phyloP scores from a whole-genome alignment of 176 grass and related monocot species.

The Metroxylon sagu region DNA sequence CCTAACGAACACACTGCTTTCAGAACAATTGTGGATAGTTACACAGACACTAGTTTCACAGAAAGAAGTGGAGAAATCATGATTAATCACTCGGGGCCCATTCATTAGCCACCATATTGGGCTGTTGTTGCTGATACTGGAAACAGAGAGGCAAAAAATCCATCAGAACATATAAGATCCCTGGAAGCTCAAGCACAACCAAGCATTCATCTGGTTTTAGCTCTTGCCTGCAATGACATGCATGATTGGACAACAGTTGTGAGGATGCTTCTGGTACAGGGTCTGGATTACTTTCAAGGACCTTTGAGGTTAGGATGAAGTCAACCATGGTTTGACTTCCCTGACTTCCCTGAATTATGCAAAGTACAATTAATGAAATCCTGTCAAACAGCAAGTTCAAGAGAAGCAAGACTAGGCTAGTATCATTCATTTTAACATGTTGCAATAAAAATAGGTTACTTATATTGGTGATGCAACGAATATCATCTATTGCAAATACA shows the following conservation, averaged over 20 bases:
- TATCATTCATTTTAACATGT: no score
- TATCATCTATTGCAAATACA: no score
- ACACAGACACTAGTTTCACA: slow-evolving; percentile 62
- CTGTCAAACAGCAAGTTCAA: no score
- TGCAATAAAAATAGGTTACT: no score
- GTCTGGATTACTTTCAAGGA: slow-evolving; percentile 23
- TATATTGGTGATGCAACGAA: no score
- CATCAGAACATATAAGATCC: slow-evolving; percentile 11
- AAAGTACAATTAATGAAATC: neutral
- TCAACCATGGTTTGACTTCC: slow-evolving; percentile 54
- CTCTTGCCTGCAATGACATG: slow-evolving; percentile 86
- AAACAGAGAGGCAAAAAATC: slow-evolving; percentile 16
- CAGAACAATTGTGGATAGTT: slow-evolving; percentile 47
- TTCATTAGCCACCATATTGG: slow-evolving; percentile 81
- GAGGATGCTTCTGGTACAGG: slow-evolving; percentile 23
- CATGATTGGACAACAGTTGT: slow-evolving; percentile 55
- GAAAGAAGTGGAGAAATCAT: slow-evolving; percentile 74
- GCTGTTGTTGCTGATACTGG: slow-evolving; percentile 49
- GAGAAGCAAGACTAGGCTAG: no score
- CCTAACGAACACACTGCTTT: slow-evolving; percentile 35
- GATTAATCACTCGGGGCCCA: slow-evolving; percentile 50
- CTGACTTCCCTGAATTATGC: slow-evolving; percentile 46
- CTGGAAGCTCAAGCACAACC: slow-evolving; percentile 12
- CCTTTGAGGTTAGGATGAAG: slow-evolving; percentile 84
- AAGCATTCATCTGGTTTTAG: slow-evolving; percentile 22